Conservation (phyloP, 257 asterid species). For the Solanum virginianum region DNA sequence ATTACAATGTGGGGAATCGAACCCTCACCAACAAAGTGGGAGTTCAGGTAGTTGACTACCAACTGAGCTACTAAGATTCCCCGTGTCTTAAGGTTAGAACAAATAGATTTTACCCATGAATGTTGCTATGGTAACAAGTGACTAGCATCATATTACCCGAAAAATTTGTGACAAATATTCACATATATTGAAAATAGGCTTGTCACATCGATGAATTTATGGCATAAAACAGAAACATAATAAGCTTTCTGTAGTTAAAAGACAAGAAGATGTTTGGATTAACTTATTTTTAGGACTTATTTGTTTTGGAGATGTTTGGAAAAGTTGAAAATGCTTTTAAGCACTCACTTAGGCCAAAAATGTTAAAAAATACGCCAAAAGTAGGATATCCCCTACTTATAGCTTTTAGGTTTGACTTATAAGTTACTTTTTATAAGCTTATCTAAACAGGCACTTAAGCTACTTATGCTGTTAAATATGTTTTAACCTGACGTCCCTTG, state of each 20-base stretch:
- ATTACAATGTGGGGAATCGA: too few relatives aligned
- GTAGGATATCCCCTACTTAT: too few relatives aligned
- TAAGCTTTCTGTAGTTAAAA: background rate
- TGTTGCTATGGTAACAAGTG: background rate
- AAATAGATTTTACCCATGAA: background rate
- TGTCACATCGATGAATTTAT: background rate
- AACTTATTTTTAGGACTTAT: too few relatives aligned
- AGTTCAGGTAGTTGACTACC: too few relatives aligned
- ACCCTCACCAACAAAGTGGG: too few relatives aligned
- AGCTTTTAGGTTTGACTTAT: too few relatives aligned
- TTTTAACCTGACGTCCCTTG: background rate
- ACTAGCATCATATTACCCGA: background rate
- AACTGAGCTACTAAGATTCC: too few relatives aligned
- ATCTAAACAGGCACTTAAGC: background rate
- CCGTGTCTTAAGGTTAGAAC: background rate
- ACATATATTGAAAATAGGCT: background rate
- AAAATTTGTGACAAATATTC: background rate
- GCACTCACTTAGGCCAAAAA: too few relatives aligned
- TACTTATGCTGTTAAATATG: background rate
- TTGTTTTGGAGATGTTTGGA: too few relatives aligned
- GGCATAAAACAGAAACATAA: background rate
- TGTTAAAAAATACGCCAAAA: too few relatives aligned
- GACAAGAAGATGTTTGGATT: background rate
- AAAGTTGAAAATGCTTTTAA: too few relatives aligned
- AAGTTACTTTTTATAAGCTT: too few relatives aligned